These are phyloP conservation scores for Clavulina sp. DNA, from an alignment of 768 basidiomycete genomes.

Conservation along the genomic window DNA sequence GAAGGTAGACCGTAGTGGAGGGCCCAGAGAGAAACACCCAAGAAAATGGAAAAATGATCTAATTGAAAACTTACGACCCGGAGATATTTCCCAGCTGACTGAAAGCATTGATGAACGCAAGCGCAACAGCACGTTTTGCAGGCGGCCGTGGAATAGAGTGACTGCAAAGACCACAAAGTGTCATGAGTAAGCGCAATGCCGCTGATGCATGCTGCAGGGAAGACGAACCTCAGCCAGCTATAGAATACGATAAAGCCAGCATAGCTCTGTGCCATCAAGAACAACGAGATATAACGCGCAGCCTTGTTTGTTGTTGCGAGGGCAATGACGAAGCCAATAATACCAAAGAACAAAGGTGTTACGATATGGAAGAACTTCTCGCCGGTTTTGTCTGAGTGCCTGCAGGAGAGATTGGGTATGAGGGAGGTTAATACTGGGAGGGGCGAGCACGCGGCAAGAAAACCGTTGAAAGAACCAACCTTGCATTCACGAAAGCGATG, in stretches of 20 bases:
- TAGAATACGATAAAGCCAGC: conserved; percentile 51
- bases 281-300: conserved; percentile 31
- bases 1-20: too few relatives aligned
- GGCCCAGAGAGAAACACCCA: background rate
- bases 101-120: conserved; percentile 68
- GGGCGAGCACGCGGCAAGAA: background rate
- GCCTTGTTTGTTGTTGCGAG: conserved; percentile 43
- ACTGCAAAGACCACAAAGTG: too few relatives aligned
- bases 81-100: conserved; percentile 70
- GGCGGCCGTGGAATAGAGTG: conserved; percentile 57
- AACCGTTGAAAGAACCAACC: conserved; percentile 15
- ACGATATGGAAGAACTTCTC: conserved; percentile 59
- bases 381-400: conserved; percentile 48
- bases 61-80: conserved; percentile 38
- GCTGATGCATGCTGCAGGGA: background rate
- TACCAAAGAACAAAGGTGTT: conserved; percentile 35
- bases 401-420: too few relatives aligned
- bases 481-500: conserved; percentile 31
- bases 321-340: conserved; percentile 51
- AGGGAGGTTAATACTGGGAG: background rate
- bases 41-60: background rate
- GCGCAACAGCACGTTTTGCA: conserved; percentile 74
- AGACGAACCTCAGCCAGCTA: conserved; percentile 18
- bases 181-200: too few relatives aligned
- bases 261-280: conserved; percentile 39